These are phyloP conservation scores for Leucaena leucocephala DNA, from an alignment of 306 rosid genomes.

Conservation along the genomic window DNA sequence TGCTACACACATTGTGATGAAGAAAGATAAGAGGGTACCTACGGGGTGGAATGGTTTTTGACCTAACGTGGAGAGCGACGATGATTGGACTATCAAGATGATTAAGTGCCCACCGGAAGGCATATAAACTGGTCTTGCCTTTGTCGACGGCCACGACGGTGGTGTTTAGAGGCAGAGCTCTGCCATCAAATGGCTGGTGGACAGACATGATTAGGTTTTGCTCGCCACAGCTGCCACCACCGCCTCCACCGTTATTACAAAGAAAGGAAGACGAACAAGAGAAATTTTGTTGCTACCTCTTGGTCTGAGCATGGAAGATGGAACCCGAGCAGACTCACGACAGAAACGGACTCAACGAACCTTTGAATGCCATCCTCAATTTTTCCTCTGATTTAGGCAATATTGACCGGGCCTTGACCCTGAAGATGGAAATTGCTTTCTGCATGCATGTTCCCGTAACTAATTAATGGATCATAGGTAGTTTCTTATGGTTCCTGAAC, in stretches of 20 bases:
- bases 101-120: constrained; percentile 84
- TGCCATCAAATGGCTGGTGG: constrained; percentile 35
- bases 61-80: constrained; percentile 65
- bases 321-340: constrained; percentile 15
- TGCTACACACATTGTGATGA: not conserved
- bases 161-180: constrained; percentile 42
- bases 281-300: not conserved
- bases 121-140: constrained; percentile 74
- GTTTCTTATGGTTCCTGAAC: not conserved
- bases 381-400: constrained; percentile 50
- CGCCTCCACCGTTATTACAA: not conserved
- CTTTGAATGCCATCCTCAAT: constrained; percentile 25
- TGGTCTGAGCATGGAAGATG: constrained; percentile 1
- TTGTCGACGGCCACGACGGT: constrained; percentile 82
- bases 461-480: not conserved
- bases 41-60: constrained; percentile 60
- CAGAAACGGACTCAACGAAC: constrained; percentile 42
- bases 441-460: not conserved
- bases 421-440: not conserved
- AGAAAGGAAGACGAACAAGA: not conserved
- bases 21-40: constrained; percentile 65
- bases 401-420: constrained; percentile 39
- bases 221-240: not conserved
- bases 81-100: constrained; percentile 63
- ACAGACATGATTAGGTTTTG: constrained; percentile 39